phyloP scores from a whole-genome alignment of 106 monocot genomes.

The Alisma plantagoaquatica region DNA sequence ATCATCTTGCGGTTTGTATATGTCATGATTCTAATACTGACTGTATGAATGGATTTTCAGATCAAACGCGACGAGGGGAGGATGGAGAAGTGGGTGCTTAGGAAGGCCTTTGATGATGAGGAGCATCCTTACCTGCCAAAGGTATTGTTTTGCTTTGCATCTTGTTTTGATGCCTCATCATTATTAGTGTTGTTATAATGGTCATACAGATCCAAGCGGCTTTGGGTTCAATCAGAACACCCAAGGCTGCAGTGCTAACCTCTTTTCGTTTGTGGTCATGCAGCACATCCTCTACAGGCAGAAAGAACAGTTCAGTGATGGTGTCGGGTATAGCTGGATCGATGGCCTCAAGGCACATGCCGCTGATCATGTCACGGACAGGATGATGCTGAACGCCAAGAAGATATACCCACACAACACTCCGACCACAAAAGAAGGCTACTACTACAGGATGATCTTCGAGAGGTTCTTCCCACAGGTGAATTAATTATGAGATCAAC shows the following conservation, averaged over 20 bases:
- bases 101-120: slow-evolving; percentile 62
- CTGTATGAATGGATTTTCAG: no score
- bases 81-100: slow-evolving; percentile 56
- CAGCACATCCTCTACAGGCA: slow-evolving; percentile 43
- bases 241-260: no score
- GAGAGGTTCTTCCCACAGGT: slow-evolving; percentile 83
- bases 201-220: no score
- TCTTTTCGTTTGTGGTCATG: neutral
- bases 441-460: slow-evolving; percentile 69
- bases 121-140: slow-evolving; percentile 54
- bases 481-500: no score
- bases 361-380: slow-evolving; percentile 40
- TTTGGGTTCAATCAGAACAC: no score
- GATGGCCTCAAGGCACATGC: slow-evolving; percentile 63
- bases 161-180: no score
- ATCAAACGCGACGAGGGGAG: slow-evolving; percentile 29
- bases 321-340: slow-evolving; percentile 69
- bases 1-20: no score
- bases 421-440: slow-evolving; percentile 52
- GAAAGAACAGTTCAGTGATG: slow-evolving; percentile 79
- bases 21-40: no score
- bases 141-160: no score
- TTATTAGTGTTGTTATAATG: no score
- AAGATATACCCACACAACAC: slow-evolving; percentile 60
- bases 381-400: slow-evolving; percentile 53